A percentile compares a stretch with the other conserved stretches of the same genome.
Evolutionary conservation across 176 grass and related monocot genomes (phyloP).

Genomic region (Otatea glauca): DNA sequence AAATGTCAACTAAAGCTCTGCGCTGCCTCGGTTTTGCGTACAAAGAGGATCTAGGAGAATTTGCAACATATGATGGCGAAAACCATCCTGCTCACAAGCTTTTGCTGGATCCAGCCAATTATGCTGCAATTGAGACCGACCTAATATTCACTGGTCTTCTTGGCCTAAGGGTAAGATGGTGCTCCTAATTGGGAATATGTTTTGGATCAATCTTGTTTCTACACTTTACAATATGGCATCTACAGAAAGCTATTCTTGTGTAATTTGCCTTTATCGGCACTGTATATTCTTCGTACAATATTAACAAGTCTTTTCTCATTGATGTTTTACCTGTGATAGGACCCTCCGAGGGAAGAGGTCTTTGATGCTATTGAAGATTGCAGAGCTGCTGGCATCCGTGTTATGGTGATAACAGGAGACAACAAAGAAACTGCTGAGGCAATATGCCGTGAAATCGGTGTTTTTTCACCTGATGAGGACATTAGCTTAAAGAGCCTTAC

Average conservation of each 20-base stretch:
- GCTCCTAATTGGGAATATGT: slow-evolving; percentile 2
- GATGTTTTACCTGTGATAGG: slow-evolving; percentile 60
- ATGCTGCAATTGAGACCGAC: slow-evolving; percentile 76
- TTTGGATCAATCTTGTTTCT: neutral
- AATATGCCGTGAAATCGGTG: slow-evolving; percentile 92
- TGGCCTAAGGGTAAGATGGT: slow-evolving; percentile 74
- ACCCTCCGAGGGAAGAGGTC: slow-evolving; percentile 96
- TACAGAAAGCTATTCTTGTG: neutral
- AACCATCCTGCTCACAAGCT: slow-evolving; percentile 92
- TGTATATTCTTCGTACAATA: neutral
- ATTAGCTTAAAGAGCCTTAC: slow-evolving; percentile 83
- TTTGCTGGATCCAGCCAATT: slow-evolving; percentile 90
- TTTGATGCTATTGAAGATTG: slow-evolving; percentile 95
- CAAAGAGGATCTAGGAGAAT: slow-evolving; percentile 79
- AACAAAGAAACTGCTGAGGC: slow-evolving; percentile 99
- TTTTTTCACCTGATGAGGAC: slow-evolving; percentile 78
- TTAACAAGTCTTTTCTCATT: neutral
- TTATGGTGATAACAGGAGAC: slow-evolving; percentile 99
- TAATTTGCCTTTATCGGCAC: neutral
- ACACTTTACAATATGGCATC: neutral
- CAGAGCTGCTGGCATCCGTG: slow-evolving; percentile 87
- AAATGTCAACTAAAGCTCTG: slow-evolving; percentile 90
- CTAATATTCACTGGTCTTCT: slow-evolving; percentile 84
- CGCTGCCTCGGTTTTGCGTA: slow-evolving; percentile 98
- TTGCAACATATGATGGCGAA: slow-evolving; percentile 89